Percentiles rank a stretch among this genome's conserved stretches.
These are phyloP conservation scores for Syncephalis fuscata DNA, from an alignment of 371 early-diverging fungal genomes.

Conservation along the genomic window DNA sequence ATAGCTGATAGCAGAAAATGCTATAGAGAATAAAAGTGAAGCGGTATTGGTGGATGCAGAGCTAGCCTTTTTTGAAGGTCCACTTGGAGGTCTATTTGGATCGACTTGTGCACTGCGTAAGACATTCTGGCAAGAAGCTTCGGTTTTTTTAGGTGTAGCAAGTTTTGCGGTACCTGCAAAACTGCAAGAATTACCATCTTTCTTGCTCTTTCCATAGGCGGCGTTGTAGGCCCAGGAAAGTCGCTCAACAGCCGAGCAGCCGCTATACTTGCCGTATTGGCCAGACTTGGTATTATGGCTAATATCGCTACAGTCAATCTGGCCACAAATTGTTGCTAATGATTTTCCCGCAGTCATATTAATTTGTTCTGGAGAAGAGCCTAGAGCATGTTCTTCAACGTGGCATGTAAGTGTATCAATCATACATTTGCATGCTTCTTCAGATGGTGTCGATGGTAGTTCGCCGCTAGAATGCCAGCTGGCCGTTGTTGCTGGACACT, in stretches of 20 bases:
- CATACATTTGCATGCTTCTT: slow-evolving; percentile 50
- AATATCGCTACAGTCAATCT: slow-evolving; percentile 30
- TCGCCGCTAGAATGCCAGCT: slow-evolving; percentile 36
- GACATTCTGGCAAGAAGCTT: too few relatives aligned
- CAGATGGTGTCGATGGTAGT: slow-evolving; percentile 53
- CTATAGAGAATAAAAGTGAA: too few relatives aligned
- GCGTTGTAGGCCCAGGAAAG: slow-evolving; percentile 19
- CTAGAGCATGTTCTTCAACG: slow-evolving; percentile 23
- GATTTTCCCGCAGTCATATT: slow-evolving; percentile 13
- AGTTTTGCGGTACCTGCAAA: slow-evolving; percentile 18
- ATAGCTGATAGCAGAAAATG: too few relatives aligned
- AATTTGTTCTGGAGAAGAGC: slow-evolving; percentile 13
- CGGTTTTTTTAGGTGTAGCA: not conserved
- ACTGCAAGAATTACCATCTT: slow-evolving; percentile 14
- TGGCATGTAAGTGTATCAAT: slow-evolving; percentile 34
- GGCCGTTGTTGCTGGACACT: slow-evolving; percentile 30
- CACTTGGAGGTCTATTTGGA: too few relatives aligned
- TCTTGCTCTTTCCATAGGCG: slow-evolving; percentile 11
- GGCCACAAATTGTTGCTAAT: slow-evolving; percentile 29
- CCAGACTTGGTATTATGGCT: slow-evolving; percentile 28
- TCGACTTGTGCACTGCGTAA: too few relatives aligned
- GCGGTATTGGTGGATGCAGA: too few relatives aligned
- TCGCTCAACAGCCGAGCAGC: slow-evolving; percentile 27
- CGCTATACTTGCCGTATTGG: slow-evolving; percentile 30
- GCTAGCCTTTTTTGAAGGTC: too few relatives aligned